These are phyloP conservation scores for Crataegus laevigata DNA, from an alignment of 306 rosid species.

Conservation along the genomic window DNA sequence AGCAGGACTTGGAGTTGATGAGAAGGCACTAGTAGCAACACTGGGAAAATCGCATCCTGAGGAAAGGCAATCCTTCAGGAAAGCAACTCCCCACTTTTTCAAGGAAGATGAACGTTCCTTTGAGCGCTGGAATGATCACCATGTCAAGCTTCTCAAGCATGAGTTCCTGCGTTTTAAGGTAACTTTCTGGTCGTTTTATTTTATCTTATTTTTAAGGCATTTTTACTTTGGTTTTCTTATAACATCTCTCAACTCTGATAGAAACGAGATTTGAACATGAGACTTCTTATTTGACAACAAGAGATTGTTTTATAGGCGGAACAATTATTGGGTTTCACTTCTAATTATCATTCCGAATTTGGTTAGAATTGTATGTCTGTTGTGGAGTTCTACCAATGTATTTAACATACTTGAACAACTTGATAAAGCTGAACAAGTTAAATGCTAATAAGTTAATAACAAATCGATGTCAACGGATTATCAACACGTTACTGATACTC, in stretches of 20 bases:
- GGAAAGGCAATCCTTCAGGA: slow-evolving; percentile 55
- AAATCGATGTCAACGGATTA: too few relatives aligned
- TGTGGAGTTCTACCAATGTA: not conserved
- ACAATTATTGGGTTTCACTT: not conserved
- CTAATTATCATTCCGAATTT: too few relatives aligned
- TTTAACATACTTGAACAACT: not conserved
- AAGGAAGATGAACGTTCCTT: slow-evolving; percentile 66
- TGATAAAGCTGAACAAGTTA: not conserved
- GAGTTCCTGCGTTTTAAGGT: slow-evolving; percentile 93
- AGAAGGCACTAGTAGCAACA: slow-evolving; percentile 45
- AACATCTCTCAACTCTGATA: not conserved
- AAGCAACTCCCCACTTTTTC: slow-evolving; percentile 44
- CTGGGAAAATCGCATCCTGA: slow-evolving; percentile 70
- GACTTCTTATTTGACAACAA: too few relatives aligned
- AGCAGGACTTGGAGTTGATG: slow-evolving; percentile 90
- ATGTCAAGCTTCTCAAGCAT: slow-evolving; percentile 55
- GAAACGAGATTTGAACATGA: not conserved
- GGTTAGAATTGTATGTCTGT: not conserved
- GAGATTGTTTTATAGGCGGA: not conserved
- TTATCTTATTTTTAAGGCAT: not conserved
- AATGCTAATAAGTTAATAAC: too few relatives aligned
- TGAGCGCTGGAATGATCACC: slow-evolving; percentile 59
- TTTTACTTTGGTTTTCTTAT: not conserved
- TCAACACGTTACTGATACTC: too few relatives aligned
- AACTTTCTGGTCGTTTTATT: not conserved